Evolutionary conservation across 2,329 filamentous ascomycete species (phyloP).

Genomic region (Fusarium nurragi): DNA sequence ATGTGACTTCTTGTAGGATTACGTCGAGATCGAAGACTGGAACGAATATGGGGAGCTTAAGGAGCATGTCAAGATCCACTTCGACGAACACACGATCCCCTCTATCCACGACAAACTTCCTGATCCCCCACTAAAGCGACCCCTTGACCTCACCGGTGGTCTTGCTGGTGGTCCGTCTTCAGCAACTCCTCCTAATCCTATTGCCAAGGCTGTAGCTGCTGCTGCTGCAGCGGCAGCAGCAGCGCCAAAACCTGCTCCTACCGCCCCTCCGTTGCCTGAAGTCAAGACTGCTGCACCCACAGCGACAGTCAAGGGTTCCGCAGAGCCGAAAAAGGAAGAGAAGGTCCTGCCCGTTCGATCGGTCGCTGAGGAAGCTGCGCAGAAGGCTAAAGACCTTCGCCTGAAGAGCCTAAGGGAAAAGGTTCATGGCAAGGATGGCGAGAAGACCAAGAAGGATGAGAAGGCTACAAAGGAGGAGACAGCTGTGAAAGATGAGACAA

Average conservation of each 20-base stretch:
- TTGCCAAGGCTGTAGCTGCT: conserved; percentile 38
- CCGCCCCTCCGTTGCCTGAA: conserved; percentile 40
- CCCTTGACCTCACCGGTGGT: conserved; percentile 38
- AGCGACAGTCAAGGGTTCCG: conserved; percentile 27
- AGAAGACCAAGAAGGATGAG: conserved; percentile 5
- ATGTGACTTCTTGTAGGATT: conserved; percentile 67
- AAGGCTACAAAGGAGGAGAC: background rate
- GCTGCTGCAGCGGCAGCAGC: conserved; percentile 29
- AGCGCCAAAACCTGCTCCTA: conserved; percentile 40
- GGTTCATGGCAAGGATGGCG: conserved; percentile 59
- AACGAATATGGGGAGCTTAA: conserved; percentile 98
- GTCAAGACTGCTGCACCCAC: conserved; percentile 30
- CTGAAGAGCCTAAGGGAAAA: conserved; percentile 64
- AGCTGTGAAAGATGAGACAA: no score
- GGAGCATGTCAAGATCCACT: conserved; percentile 78
- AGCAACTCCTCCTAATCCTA: conserved; percentile 32
- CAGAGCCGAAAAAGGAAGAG: conserved; percentile 41
- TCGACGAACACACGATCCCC: conserved; percentile 69
- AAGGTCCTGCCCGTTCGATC: conserved; percentile 58
- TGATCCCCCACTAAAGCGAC: conserved; percentile 43
- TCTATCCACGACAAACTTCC: conserved; percentile 63
- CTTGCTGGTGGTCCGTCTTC: conserved; percentile 31
- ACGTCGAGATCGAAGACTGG: conserved; percentile 97
- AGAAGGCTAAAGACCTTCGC: conserved; percentile 69
- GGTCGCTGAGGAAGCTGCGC: conserved; percentile 71